Base-by-base conservation (phyloP, 73 alveolate species). In the Paramecium sexaurelia region DNA sequence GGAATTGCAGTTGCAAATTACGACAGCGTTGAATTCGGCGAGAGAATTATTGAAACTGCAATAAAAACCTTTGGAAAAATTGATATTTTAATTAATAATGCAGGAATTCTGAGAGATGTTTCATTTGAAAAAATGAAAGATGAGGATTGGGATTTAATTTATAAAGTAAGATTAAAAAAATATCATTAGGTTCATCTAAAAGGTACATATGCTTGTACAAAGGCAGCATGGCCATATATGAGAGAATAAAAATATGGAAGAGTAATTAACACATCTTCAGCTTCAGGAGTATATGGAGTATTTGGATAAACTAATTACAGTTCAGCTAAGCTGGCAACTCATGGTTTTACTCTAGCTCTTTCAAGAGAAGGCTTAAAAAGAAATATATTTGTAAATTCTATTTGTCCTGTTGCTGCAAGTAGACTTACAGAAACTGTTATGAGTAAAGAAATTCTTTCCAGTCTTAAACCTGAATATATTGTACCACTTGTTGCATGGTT, bases 61-160 rank as follows among this genome's bases (percentile, higher is more conserved):
- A 93, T 98, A 55, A 98, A 96, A 39, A 95, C 97, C 55, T 96
- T 92, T 92, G 98, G 99, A 27, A 83, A 85, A 61, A 94, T 87
- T 20, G 99, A 98, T 94, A 91, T 98, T 69, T 85, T 98, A 66
- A 93, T 98, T 88, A 98, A 98, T 97, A 98, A 98, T 66, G 99
- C 99, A n/a, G 99, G 99, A n/a, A 97, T 98, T 26, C 92, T 98
- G 7, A 94, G 99, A 78, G 99, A 98, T 92, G 96, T 96, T 57
- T 82, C 97, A 78, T 95, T 98, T 92, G 88, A 73, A 66, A 97
- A 97, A 92, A 97, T 98, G 98, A 92, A 96, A 8, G 99, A 97
- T 9, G 85, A 87, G 45, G 99, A 97, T 94, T 95, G 99, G 98
- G 98, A 97, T 86, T 86, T 92, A 69, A 93, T 95, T 67, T 75